Evolutionary conservation across 257 asterid genomes (phyloP), one percentile per base, ranked within the genome.

Genomic region (Solanum rostratum): DNA sequence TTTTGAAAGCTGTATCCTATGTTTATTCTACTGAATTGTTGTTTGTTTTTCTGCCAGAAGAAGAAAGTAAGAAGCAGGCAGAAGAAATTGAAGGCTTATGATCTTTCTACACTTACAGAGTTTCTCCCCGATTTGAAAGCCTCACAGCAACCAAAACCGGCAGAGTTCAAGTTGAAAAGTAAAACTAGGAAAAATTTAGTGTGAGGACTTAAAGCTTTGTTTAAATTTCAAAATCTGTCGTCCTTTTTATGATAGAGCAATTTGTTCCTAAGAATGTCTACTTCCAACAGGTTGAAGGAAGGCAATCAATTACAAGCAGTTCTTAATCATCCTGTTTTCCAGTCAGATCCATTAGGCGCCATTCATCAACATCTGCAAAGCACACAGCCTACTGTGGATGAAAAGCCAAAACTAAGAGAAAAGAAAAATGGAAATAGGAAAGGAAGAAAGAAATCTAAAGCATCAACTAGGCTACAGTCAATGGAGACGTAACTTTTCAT

Each of bases 61-160:
- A 91, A 90, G 29, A 88, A 87, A 68, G 76, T 68, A 68, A 33
- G 49, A 33, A 68, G 76, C 76, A 86, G 92, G 37, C 92, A 85
- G 66, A 95, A 90, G 92, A 95, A 90, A 79, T 71, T 93, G 80
- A 91, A 93, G 95, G 97, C 91, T 0, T 96, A 92, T 82, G 95
- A 96, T 83, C 86, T 95, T 43, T 89, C 98, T 63, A 49, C 94
- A 81, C 97, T 96, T 54, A 70, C 96, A 0, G 97, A 93, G 29
- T 90, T 86, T 88, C 98, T 96, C 80, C 98, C 98, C 1, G 97
- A 91, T 27, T 20, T 93, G 29, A 86, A 89, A 80, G 87, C 91
- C 52, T 82, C 94, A 41, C 66, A 82, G 20, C 86, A 89, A 60
- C 69, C 54, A 83, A 79, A 89, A 66, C 93, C 91, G 57, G 87